A percentile compares a stretch with the other conserved stretches of the same genome.
Evolutionary conservation across 257 asterid species (phyloP).

Genomic region (Scutellaria baicalensis): DNA sequence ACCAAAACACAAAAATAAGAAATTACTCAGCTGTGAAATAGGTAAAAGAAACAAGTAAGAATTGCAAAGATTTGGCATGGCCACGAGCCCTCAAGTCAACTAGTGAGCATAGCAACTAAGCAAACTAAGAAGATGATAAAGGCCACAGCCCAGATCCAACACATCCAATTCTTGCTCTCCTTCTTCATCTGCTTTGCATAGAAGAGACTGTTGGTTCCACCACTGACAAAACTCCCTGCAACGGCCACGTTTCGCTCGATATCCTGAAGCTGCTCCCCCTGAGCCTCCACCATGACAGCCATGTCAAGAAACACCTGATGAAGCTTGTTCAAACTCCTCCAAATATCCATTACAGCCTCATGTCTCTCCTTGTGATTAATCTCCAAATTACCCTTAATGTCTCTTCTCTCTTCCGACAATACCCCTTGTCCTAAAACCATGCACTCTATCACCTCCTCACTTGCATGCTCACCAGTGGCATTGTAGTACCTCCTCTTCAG

Average conservation of each 20-base stretch:
- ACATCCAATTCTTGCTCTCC: constrained; percentile 37
- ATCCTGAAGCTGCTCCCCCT: constrained; percentile 60
- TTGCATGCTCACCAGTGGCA: constrained; percentile 52
- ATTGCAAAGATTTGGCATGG: too few species aligned
- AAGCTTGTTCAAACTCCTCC: constrained; percentile 79
- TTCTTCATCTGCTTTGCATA: constrained; percentile 73
- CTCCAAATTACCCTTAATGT: constrained; percentile 17
- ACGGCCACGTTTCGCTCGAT: constrained; percentile 54
- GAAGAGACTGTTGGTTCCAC: constrained; percentile 68
- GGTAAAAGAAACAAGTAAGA: too few species aligned
- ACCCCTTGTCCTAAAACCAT: constrained; percentile 36
- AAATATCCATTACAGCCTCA: constrained; percentile 76
- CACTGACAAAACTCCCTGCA: constrained; percentile 65
- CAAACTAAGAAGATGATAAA: constrained; percentile 56
- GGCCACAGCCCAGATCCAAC: constrained; percentile 51
- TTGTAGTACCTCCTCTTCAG: constrained; percentile 59
- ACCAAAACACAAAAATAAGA: neutral
- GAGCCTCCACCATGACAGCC: constrained; percentile 80
- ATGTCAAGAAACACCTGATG: constrained; percentile 88
- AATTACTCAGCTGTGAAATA: too few species aligned
- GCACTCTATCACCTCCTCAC: constrained; percentile 56
- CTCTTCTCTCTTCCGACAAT: constrained; percentile 25
- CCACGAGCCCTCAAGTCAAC: too few species aligned
- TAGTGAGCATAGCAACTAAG: constrained; percentile 42
- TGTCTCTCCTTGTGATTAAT: constrained; percentile 45